phyloP scores from a whole-genome alignment of 2,329 filamentous ascomycete genomes.

The Clarireedia homoeocarpa region DNA sequence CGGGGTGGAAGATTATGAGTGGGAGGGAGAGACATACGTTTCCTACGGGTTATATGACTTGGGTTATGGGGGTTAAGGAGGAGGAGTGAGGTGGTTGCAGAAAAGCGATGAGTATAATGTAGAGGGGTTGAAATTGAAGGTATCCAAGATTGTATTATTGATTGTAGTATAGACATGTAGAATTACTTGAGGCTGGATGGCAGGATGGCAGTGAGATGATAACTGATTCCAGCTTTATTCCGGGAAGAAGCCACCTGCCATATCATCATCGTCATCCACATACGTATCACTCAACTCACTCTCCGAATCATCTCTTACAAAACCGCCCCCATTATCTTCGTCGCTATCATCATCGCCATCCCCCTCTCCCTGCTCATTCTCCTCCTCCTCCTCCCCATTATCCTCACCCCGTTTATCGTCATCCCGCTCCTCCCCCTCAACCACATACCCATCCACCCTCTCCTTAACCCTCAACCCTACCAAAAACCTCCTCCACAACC shows the following conservation, averaged over 20 bases:
- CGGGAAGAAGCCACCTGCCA: conserved; percentile 37
- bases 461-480: conserved; percentile 54
- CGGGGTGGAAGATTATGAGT: conserved; percentile 35
- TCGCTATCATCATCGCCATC: conserved; percentile 45
- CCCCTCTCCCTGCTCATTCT: conserved; percentile 30
- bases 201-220: no score
- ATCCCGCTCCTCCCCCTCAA: conserved; percentile 17
- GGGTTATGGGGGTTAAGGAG: conserved; percentile 32
- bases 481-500: conserved; percentile 69
- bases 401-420: conserved; percentile 60
- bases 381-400: conserved; percentile 24
- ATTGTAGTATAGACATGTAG: no score
- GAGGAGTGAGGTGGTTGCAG: neutral
- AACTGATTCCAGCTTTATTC: conserved; percentile 18
- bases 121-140: neutral
- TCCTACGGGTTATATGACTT: conserved; percentile 40
- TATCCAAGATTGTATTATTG: neutral
- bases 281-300: conserved; percentile 7
- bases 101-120: neutral
- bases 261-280: conserved; percentile 28
- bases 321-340: conserved; percentile 37
- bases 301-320: conserved; percentile 51
- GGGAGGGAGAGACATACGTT: conserved; percentile 37
- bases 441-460: conserved; percentile 24
- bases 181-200: no score